These are phyloP conservation scores for Pseudotulostoma volvatum DNA, from an alignment of 495 filamentous ascomycete species.

Conservation along the genomic window DNA sequence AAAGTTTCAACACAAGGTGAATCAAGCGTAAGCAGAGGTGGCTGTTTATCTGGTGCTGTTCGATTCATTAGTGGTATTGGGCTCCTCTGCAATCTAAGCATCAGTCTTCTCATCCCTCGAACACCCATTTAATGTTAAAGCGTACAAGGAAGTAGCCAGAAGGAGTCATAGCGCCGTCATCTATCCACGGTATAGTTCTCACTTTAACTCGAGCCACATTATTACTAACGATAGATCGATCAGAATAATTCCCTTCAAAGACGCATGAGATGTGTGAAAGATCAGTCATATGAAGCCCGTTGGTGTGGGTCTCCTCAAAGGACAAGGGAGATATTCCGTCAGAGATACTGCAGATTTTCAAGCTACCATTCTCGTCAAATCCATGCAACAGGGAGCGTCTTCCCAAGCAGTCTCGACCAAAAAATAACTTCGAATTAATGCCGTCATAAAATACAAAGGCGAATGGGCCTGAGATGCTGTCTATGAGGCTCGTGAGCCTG, in stretches of 20 bases:
- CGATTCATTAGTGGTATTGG: conserved; percentile 49
- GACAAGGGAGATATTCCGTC: conserved; percentile 30
- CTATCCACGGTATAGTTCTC: conserved; percentile 15
- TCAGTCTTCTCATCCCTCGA: too few relatives aligned
- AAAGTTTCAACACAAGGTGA: conserved; percentile 42
- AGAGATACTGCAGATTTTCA: conserved; percentile 64
- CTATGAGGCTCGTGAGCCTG: conserved; percentile 35
- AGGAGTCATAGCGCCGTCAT: conserved; percentile 2
- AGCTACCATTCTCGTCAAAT: conserved; percentile 22
- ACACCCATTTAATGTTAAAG: too few relatives aligned
- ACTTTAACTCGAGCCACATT: too few relatives aligned
- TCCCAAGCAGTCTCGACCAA: conserved; percentile 72
- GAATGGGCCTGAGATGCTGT: conserved; percentile 65
- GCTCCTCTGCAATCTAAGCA: conserved; percentile 35
- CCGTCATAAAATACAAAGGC: conserved; percentile 81
- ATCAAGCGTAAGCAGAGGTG: conserved; percentile 23
- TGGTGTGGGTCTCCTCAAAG: conserved; percentile 72
- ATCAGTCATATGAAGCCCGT: conserved; percentile 56
- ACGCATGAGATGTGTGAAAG: conserved; percentile 24
- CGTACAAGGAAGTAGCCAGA: conserved; percentile 11
- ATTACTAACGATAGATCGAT: too few relatives aligned
- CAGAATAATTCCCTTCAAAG: too few relatives aligned
- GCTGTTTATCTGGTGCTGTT: conserved; percentile 22
- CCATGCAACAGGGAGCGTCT: conserved; percentile 60
- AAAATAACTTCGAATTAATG: conserved; percentile 43